phyloP scores from a whole-genome alignment of 2,329 filamentous ascomycete species.

The Venturia pyrina region DNA sequence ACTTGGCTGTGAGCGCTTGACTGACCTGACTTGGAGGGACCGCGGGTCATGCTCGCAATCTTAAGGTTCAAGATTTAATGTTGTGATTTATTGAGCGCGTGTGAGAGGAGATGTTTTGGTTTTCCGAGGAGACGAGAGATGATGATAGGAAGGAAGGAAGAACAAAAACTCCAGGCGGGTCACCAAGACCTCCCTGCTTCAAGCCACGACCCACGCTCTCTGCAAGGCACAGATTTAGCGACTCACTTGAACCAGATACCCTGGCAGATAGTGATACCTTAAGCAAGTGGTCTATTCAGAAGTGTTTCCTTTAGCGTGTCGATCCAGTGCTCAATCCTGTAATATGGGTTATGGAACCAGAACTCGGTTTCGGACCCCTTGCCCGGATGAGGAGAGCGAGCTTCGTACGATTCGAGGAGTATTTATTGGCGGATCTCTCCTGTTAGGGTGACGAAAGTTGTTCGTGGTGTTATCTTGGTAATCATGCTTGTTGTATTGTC shows the following conservation, averaged over 20 bases:
- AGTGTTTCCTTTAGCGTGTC: background rate
- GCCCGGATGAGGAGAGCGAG: too few relatives aligned
- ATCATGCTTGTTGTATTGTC: too few relatives aligned
- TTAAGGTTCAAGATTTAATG: background rate
- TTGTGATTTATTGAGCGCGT: background rate
- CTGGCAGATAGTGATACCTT: background rate
- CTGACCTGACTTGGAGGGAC: background rate
- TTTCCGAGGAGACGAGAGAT: too few relatives aligned
- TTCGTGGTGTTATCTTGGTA: too few relatives aligned
- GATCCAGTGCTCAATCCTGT: background rate
- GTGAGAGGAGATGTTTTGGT: background rate
- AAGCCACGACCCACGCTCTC: background rate
- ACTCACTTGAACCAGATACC: background rate
- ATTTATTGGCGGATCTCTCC: too few relatives aligned
- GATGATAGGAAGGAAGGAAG: background rate
- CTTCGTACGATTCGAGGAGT: too few relatives aligned
- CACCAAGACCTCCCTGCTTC: background rate
- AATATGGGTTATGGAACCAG: too few relatives aligned
- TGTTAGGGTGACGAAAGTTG: too few relatives aligned
- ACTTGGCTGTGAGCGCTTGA: background rate
- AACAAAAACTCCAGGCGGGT: background rate
- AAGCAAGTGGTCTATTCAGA: background rate
- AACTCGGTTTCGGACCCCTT: too few relatives aligned
- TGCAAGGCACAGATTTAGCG: background rate
- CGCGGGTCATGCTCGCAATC: too few relatives aligned